Percentiles rank a stretch among this genome's conserved stretches.
Evolutionary conservation across 2,329 filamentous ascomycete species (phyloP).

Genomic region (Calonectria pteridis): DNA sequence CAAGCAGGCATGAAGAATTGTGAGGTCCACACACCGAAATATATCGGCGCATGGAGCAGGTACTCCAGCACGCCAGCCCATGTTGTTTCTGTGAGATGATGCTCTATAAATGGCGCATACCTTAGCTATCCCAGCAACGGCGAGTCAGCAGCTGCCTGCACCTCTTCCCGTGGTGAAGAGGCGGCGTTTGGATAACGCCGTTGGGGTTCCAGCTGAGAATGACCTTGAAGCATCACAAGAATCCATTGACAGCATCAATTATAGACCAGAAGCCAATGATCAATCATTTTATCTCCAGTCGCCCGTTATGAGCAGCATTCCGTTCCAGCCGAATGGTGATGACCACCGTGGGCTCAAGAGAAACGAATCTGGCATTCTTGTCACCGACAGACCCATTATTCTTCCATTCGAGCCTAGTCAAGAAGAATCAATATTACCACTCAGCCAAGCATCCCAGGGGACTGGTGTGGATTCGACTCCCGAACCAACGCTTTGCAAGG

Average conservation of each 20-base stretch:
- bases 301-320: background rate
- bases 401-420: background rate
- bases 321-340: background rate
- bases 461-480: background rate
- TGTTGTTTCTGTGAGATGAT: background rate
- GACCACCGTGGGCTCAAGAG: background rate
- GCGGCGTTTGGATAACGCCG: background rate
- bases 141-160: background rate
- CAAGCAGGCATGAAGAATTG: background rate
- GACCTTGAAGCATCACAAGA: background rate
- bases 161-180: background rate
- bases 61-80: background rate
- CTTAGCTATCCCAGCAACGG: background rate
- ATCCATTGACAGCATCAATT: background rate
- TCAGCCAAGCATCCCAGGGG: background rate
- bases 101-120: background rate
- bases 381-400: background rate
- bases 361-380: background rate
- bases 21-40: background rate
- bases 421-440: background rate
- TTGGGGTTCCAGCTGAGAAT: background rate
- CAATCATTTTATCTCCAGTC: background rate
- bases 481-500: constrained; percentile 31
- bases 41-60: background rate
- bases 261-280: background rate